Evolutionary conservation across 1,284 basidiomycete species (phyloP), one percentile per base, ranked within the genome.

Genomic region (Fomitopsis betulina): DNA sequence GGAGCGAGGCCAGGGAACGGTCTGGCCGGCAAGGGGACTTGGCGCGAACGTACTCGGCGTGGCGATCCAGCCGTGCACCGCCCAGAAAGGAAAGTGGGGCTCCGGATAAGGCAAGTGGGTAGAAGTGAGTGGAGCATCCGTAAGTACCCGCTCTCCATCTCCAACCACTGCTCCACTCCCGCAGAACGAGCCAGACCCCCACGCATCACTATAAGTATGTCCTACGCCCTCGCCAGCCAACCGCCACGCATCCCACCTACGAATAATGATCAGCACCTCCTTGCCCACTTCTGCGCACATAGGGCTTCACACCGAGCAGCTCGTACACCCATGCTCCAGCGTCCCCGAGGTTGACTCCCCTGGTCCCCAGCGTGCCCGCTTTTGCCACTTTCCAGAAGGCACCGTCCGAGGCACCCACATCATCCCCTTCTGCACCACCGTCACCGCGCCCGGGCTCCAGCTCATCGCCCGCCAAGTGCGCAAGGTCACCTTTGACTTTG

Each of bases 351-450:
- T n/a, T n/a, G n/a, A n/a, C n/a, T n/a, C n/a, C n/a, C n/a, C n/a
- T n/a, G n/a, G n/a, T n/a, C n/a, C n/a, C n/a, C n/a, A n/a, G 19
- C 40, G 23, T 6, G 35, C 25, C 5, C 52, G 57, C 17, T 42
- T 55, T 39, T 19, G 47, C 17, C 32, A 57, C 54, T 8, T 45
- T 23, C 53, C 53, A 17, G 54, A 27, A 3, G 54, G 55, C 32
- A 21, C 19, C 25, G 53, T 45, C 13, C 57, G 54, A 5, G 60
- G 60, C 30, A 38, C 50, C n/a, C 39, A 39, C 33, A 38, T 54
- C 21, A 15, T 56, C 21, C 39, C 57, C 8, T 61, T 61, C 56
- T 61, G 60, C 57, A 49, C 12, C 12, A 58, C 57, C 32, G 49
- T 61, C 53, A 37, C 42, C 13, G 15, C 50, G 27, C 54, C 60